Evolutionary conservation across 768 basidiomycete genomes (phyloP).

Genomic region (Amanita inopinata): DNA sequence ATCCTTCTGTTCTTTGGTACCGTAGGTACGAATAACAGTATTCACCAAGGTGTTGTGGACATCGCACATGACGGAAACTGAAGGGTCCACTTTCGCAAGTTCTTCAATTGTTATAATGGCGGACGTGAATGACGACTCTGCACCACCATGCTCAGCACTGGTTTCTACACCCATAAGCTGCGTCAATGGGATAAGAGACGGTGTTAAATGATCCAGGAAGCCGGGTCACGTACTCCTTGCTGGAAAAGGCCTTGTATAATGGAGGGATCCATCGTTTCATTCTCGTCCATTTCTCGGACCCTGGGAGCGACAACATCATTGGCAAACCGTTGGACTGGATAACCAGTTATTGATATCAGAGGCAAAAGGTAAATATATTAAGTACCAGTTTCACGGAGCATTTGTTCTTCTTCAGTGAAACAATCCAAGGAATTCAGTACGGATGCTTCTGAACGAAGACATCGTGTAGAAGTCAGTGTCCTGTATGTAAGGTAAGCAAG

Average conservation of each 20-base stretch:
- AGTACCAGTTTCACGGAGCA: slow-evolving; percentile 84
- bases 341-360: slow-evolving; percentile 1
- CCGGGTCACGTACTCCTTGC: slow-evolving; percentile 63
- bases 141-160: slow-evolving; percentile 68
- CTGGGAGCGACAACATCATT: slow-evolving; percentile 83
- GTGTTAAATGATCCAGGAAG: slow-evolving; percentile 1
- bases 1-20: slow-evolving; percentile 73
- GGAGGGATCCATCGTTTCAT: slow-evolving; percentile 83
- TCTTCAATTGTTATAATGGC: slow-evolving; percentile 97
- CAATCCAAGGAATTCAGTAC: slow-evolving; percentile 56
- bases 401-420: slow-evolving; percentile 90
- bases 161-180: slow-evolving; percentile 99
- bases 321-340: slow-evolving; percentile 77
- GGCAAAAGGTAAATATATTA: not conserved
- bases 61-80: slow-evolving; percentile 93
- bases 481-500: slow-evolving; percentile 14
- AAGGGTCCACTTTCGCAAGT: slow-evolving; percentile 91
- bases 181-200: slow-evolving; percentile 3
- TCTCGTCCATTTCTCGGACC: slow-evolving; percentile 97
- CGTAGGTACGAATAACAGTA: slow-evolving; percentile 85
- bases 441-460: slow-evolving; percentile 17
- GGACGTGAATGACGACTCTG: slow-evolving; percentile 86
- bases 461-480: slow-evolving; percentile 19
- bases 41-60: slow-evolving; percentile 99
- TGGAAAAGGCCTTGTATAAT: slow-evolving; percentile 88